Evolutionary conservation across 495 filamentous ascomycete species (phyloP).

Genomic region (Penicillium cinerascens): DNA sequence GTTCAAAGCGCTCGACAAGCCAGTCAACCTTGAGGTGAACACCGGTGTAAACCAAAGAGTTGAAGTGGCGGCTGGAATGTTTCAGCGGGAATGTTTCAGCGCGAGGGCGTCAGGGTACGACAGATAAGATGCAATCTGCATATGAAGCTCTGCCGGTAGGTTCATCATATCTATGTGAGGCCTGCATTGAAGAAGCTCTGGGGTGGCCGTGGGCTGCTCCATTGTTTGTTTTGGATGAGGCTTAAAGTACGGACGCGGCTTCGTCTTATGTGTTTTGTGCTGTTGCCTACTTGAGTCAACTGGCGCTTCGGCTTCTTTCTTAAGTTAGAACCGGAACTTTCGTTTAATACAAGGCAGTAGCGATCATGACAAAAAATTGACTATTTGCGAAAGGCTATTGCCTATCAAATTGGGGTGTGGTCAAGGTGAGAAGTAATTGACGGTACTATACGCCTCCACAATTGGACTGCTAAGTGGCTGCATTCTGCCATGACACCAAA

Average conservation of each 20-base stretch:
- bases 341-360: background rate
- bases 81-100: constrained; percentile 69
- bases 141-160: constrained; percentile 64
- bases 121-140: constrained; percentile 77
- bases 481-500: background rate
- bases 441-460: background rate
- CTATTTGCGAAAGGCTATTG: background rate
- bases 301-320: background rate
- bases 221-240: constrained; percentile 3
- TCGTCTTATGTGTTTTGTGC: background rate
- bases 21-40: constrained; percentile 63
- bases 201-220: background rate
- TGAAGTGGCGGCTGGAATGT: constrained; percentile 61
- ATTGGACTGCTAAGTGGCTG: background rate
- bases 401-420: background rate
- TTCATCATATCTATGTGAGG: constrained; percentile 24
- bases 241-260: background rate
- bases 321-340: background rate
- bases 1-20: constrained; percentile 56
- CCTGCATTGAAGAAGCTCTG: background rate
- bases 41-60: constrained; percentile 61
- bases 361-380: background rate
- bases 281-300: constrained; percentile 5
- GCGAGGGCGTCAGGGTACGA: constrained; percentile 68
- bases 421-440: background rate